Base-by-base conservation (phyloP, 225 moss, liverwort and hornwort genomes). In the Ulota crispa region DNA sequence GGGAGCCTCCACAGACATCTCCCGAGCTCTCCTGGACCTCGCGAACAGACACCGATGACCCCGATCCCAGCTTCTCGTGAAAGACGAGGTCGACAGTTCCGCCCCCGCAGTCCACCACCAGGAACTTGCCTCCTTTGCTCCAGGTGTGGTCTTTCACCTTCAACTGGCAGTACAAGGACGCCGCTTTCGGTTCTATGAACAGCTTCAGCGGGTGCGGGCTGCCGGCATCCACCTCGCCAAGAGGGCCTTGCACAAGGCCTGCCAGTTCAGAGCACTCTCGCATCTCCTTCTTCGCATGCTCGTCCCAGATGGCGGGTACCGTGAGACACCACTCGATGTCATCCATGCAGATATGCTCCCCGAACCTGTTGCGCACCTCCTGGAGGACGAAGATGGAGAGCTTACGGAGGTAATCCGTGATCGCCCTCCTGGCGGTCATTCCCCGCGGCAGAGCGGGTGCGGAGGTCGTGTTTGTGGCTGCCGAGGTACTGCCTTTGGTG, bases 251-350 rank as follows among this genome's bases (percentile, higher is more conserved):
- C 15, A 90, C 64, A 3, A 82, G 85, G 2, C 82, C 86, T 57
- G 90, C 88, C 24, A 75, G 14, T 27, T 68, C 81, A 1, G 59
- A 23, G 75, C 81, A 75, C 1, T 13, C 0, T 20, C 70, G 50
- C 84, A 88, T 86, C 41, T 80, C 78, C 18, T 63, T 1, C 50
- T 86, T 88, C 0, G 79, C 75, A 14, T 68, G 28, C 19, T 37
- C 72, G 70, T 90, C 80, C 90, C 84, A 90, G 9, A 90, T 82
- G 50, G 79, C 84, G 11, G 88, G 90, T 12, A 90, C 84, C 0
- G 88, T 88, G 7, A 90, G 19, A 34, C 88, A 86, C 86, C 88
- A 88, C 26, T 89, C 77, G 28, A 89, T 19, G 5, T 86, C 87
- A 1, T 83, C 69, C 13, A 72, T 24, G 59, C 39, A 37, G 16